Evolutionary conservation across 2,329 filamentous ascomycete species (phyloP), one percentile per base, ranked within the genome.

Genomic region (Cladorrhinum sp.): DNA sequence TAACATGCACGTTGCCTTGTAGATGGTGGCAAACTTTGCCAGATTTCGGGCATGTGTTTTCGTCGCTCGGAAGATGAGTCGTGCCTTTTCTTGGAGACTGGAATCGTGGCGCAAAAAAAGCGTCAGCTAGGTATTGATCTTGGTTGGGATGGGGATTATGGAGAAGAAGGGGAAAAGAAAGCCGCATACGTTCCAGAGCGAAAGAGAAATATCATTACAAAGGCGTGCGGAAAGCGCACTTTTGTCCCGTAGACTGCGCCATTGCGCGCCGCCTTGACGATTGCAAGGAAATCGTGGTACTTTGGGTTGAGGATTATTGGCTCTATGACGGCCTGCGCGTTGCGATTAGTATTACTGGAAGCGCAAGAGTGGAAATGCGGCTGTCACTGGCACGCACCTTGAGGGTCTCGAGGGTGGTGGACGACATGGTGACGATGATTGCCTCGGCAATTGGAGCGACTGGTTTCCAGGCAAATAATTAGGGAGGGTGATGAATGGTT

Each of bases 161-260:
- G 25, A 52, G 57, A 50, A 45, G 49, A 52, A 22, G 57, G 55
- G 50, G 55, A 60, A 55, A 25, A 59, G 48, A 32, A 53, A 36
- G 18, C 32, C n/a, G 81, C 85, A 70, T 83, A 91, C 83, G 90
- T 89, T 78, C 93, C 95, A 9, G 89, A 92, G 68, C 95, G 91
- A 81, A 99, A 99, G 67, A 99, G 85, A 69, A 98, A 90, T 67
- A 97, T 92, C 93, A 99, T 99, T 55, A 99, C 95, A 68, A 99
- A 84, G 63, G 95, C 95, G 79, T 99, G 95, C 66, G 95, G 95
- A 79, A 99, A 98, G 65, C 95, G 93, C 76, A 99, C 92, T 85
- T 98, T 98, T 70, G 91, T 87, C 63, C 95, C 95, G 78, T 99
- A 99, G 65, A 99, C 92, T 66, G 93, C 88, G 75, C 95, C 95